phyloP scores from a whole-genome alignment of 2,329 filamentous ascomycete genomes.

The Penicillium concentricum region DNA sequence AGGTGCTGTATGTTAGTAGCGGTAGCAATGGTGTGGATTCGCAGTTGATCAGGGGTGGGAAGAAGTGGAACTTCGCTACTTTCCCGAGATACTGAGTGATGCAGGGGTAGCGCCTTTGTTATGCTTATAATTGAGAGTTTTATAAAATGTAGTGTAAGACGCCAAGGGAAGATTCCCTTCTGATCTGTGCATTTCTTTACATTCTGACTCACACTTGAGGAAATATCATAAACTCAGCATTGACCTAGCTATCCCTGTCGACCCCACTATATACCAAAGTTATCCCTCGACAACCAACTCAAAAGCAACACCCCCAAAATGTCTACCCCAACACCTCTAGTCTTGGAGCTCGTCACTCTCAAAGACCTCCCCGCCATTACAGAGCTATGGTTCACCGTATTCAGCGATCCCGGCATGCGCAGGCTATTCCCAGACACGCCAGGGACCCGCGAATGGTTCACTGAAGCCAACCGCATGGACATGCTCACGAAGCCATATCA shows the following conservation, averaged over 20 bases:
- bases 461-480: conserved; percentile 21
- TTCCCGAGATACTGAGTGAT: conserved; percentile 16
- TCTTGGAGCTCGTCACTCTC: conserved; percentile 17
- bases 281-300: neutral
- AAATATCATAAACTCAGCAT: neutral
- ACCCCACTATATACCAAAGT: neutral
- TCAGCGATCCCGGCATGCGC: conserved; percentile 21
- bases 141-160: neutral
- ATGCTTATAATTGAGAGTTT: neutral
- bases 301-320: neutral
- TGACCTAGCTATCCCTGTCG: neutral
- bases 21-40: conserved; percentile 21
- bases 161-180: neutral
- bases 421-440: conserved; percentile 30
- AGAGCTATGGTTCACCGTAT: conserved; percentile 27
- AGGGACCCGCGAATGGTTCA: conserved; percentile 27
- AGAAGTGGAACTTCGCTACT: conserved; percentile 20
- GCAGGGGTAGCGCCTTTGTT: neutral
- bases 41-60: conserved; percentile 16
- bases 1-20: conserved; percentile 24
- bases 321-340: neutral
- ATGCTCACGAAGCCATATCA: conserved; percentile 25
- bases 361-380: conserved; percentile 26
- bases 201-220: neutral
- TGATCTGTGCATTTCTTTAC: neutral